Conservation (phyloP, 2,329 filamentous ascomycete genomes). For the Apiospora koreana region DNA sequence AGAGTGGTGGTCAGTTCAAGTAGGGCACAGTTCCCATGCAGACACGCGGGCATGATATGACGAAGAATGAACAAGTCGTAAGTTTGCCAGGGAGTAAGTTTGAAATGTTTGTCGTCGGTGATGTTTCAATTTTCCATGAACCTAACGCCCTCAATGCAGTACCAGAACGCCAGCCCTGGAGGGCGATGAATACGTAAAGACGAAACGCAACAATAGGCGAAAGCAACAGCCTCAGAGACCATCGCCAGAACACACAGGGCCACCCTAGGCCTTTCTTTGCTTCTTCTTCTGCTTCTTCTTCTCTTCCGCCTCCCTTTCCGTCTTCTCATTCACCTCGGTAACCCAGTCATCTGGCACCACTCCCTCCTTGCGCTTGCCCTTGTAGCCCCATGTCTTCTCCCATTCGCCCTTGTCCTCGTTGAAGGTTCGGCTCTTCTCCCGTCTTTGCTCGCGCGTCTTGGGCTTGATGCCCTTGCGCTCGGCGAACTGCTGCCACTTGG, state of each 20-base stretch:
- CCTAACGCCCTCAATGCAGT: constrained; percentile 12
- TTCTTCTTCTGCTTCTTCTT: constrained; percentile 36
- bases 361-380: constrained; percentile 82
- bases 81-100: neutral
- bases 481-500: constrained; percentile 95
- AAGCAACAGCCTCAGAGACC: neutral
- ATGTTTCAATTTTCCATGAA: constrained; percentile 5
- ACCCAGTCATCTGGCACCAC: constrained; percentile 75
- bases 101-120: neutral
- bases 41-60: neutral
- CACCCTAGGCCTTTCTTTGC: constrained; percentile 13
- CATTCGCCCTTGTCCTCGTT: constrained; percentile 85
- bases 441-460: constrained; percentile 75
- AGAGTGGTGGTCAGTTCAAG: neutral
- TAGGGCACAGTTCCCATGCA: neutral
- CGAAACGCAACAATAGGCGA: constrained; percentile 2
- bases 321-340: constrained; percentile 80
- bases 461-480: constrained; percentile 95
- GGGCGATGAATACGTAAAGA: constrained; percentile 9
- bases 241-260: neutral
- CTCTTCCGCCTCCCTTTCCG: constrained; percentile 55
- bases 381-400: constrained; percentile 94
- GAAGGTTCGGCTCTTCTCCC: constrained; percentile 72
- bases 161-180: constrained; percentile 11
- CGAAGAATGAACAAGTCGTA: neutral